These are phyloP conservation scores for Hymenoscyphus repandus DNA, from an alignment of 2,329 filamentous ascomycete genomes.

Conservation along the genomic window DNA sequence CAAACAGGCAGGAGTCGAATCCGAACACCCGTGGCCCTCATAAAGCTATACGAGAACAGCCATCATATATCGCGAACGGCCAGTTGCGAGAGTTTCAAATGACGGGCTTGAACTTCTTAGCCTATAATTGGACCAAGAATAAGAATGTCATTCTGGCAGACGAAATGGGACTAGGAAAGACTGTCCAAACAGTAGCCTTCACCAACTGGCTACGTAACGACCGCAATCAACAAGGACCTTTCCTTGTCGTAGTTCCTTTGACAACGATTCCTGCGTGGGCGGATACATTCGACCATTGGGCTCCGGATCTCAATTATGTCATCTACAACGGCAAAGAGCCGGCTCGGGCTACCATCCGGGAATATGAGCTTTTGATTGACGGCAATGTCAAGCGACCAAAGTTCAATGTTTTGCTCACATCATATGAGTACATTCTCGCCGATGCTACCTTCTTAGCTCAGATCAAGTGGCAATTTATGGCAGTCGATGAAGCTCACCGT, in stretches of 20 bases:
- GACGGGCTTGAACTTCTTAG: constrained; percentile 88
- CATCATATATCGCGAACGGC: constrained; percentile 77
- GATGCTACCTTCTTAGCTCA: constrained; percentile 80
- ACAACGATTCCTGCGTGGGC: constrained; percentile 98
- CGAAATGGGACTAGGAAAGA: constrained; percentile 98
- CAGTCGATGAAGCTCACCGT: constrained; percentile 93
- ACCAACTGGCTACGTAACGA: constrained; percentile 95
- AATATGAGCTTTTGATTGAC: constrained; percentile 83
- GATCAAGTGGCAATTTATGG: constrained; percentile 97
- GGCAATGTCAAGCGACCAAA: constrained; percentile 84
- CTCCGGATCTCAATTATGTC: constrained; percentile 93
- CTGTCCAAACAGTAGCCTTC: constrained; percentile 94
- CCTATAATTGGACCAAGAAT: constrained; percentile 88
- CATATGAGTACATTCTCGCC: constrained; percentile 90
- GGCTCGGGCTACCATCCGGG: constrained; percentile 79
- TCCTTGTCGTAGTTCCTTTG: constrained; percentile 92
- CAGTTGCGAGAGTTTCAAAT: constrained; percentile 90
- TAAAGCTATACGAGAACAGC: constrained; percentile 71
- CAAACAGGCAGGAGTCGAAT: constrained; percentile 73
- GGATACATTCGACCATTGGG: constrained; percentile 95
- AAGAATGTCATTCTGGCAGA: constrained; percentile 97
- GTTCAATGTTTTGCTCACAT: constrained; percentile 96
- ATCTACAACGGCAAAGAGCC: constrained; percentile 90
- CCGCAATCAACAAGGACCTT: constrained; percentile 84
- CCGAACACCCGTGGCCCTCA: constrained; percentile 66